Evolutionary conservation across 345 rosid species (phyloP), one percentile per base, ranked within the genome.

Genomic region (Sisymbrium altissimum): DNA sequence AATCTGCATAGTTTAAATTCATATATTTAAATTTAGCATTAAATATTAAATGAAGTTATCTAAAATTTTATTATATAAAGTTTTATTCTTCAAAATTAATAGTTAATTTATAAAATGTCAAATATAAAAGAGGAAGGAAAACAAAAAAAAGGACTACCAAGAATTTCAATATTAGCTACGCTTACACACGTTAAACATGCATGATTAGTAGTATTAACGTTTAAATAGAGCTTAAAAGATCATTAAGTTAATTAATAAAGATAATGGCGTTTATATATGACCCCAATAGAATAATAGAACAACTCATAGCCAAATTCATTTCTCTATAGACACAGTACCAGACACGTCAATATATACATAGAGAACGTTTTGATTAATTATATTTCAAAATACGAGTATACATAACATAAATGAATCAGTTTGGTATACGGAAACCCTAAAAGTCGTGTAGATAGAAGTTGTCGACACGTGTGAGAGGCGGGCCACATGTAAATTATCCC

Each of bases 381-480:
- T n/a, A n/a, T n/a, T 17, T 7, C 1, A 29, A 17, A 8, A 29
- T 27, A 17, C 7, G n/a, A 36, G 25, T 36, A 52, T 52, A 19
- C 5, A 66, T n/a, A n/a, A n/a, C 1, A 36, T 15, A 36, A 15
- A 52, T 36, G 27, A 62, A 76, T 45, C 66, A 76, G 60, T 56
- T 54, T 77, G 21, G 19, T 50, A 77, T 70, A 76, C 71, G 71
- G 60, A 64, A 76, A 63, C 80, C 80, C 80, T 76, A 76, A 27
- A 70, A 70, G 71, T 62, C 75, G 66, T 63, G 71, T 53, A 53
- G 40, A 41, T 49, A 67, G 32, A 66, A 32, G 45, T 35, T 46
- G 15, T 17, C 52, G 30, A 49, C 55, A 49, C 60, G 75, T 76
- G 70, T 62, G 35, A 25, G 50, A 69, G 36, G 49, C 69, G 55